Percentiles rank a stretch among this genome's conserved stretches.
These are phyloP conservation scores for Scheffersomyces titani DNA, from an alignment of 1,139 yeast species.

Conservation along the genomic window DNA sequence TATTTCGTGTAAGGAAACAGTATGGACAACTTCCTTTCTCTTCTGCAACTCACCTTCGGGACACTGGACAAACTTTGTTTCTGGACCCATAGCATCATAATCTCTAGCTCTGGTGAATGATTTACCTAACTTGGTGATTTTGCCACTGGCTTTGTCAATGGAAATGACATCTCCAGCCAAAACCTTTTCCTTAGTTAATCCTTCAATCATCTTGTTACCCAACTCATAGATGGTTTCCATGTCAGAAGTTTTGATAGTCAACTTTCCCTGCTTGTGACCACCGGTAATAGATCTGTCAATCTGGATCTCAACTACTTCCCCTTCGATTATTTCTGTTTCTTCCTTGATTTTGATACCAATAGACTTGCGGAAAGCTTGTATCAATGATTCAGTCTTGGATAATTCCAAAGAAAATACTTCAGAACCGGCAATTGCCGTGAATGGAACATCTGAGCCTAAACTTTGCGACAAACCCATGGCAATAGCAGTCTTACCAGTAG, in stretches of 20 bases:
- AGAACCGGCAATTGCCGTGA: conserved; percentile 91
- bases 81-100: conserved; percentile 99
- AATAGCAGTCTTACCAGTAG: conserved; percentile 98
- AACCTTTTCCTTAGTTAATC: conserved; percentile 90
- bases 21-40: conserved; percentile 92
- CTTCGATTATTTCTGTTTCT: conserved; percentile 96
- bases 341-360: conserved; percentile 96
- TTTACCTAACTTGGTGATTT: conserved; percentile 90
- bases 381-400: conserved; percentile 92
- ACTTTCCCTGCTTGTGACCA: conserved; percentile 96
- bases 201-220: conserved; percentile 97
- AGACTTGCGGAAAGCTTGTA: conserved; percentile 93
- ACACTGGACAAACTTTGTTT: conserved; percentile 94
- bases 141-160: conserved; percentile 94
- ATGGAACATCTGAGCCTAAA: conserved; percentile 90
- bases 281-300: conserved; percentile 96
- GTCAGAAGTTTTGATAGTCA: conserved; percentile 96
- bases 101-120: conserved; percentile 96
- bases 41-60: conserved; percentile 99
- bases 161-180: conserved; percentile 97
- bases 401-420: conserved; percentile 90
- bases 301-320: conserved; percentile 98
- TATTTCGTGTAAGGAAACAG: conserved; percentile 94
- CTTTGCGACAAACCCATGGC: conserved; percentile 96
- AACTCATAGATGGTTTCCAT: conserved; percentile 98